Evolutionary conservation across 2,329 filamentous ascomycete species (phyloP), one percentile per base, ranked within the genome.

Genomic region (Diaporthe caulivora): DNA sequence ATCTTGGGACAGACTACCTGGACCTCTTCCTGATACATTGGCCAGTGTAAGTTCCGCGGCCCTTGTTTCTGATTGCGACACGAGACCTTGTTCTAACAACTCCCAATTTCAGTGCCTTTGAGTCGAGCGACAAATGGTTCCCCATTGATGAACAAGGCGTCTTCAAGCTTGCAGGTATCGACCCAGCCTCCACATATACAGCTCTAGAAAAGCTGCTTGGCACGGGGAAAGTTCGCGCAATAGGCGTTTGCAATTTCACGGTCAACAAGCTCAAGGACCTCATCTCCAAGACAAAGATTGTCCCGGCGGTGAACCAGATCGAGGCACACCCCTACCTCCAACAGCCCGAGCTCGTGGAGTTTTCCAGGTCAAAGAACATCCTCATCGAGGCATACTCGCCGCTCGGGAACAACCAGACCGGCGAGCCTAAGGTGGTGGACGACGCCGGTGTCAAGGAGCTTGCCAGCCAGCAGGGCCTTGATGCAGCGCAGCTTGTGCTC

Each of bases 291-390:
- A 87, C 88, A n/a, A 86, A 83, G 51, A 84, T 91, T 15, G 82
- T 85, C 1, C 92, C 92, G 1, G 89, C 89, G 2, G 87, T 88
- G 77, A 93, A 93, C 82, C 92, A 93, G 82, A 90, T 93, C 76
- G 92, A 93, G 80, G 90, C 90, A 68, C 91, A 93, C 80, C 91
- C 92, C 2, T 92, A 92, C 78, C 85, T 93, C 15, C 92, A 92
- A 79, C 92, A 90, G 79, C 83, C 83, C 2, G 84, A 88, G 24
- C 82, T 94, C 37, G 81, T 92, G 10, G 83, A 87, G 18, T 91
- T 87, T 81, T 90, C 87, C 82, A 82, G 87, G 70, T 80, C 85
- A 76, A 88, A 92, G 80, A 85, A 85, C 74, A 92, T 93, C 75
- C 84, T 89, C 74, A 81, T 92, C 60, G 88, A 90, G 77, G 91